Evolutionary conservation across 139 green algal species (phyloP).

Genomic region (Trebouxia sp.): DNA sequence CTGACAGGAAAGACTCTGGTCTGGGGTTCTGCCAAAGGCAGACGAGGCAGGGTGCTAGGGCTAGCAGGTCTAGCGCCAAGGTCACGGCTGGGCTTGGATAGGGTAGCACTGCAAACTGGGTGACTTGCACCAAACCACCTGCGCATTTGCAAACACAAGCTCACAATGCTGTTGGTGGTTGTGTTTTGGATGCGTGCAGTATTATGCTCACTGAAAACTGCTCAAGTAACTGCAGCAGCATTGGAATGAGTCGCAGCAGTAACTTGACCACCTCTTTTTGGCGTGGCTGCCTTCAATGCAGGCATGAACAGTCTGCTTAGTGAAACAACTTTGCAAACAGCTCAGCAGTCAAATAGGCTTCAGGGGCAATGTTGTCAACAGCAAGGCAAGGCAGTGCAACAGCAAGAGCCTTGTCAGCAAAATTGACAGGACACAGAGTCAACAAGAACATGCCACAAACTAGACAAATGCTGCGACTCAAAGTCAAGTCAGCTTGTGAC

Average conservation of each 20-base stretch:
- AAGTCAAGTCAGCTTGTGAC: too few species aligned
- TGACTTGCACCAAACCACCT: constrained; percentile 75
- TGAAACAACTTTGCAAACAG: too few species aligned
- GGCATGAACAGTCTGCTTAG: too few species aligned
- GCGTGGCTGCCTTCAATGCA: too few species aligned
- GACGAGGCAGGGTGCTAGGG: constrained; percentile 70
- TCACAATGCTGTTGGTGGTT: too few species aligned
- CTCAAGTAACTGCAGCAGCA: not conserved
- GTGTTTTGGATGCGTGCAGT: not conserved
- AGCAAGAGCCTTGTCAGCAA: constrained; percentile 73
- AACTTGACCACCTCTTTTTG: too few species aligned
- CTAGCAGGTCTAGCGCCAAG: constrained; percentile 52
- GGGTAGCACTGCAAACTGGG: constrained; percentile 78
- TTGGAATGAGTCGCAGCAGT: too few species aligned
- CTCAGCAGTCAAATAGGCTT: constrained; percentile 62
- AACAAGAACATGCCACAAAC: too few species aligned
- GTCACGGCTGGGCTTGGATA: constrained; percentile 56
- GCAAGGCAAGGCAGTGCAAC: too few species aligned
- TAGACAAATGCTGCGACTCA: too few species aligned
- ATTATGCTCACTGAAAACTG: not conserved
- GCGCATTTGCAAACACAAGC: constrained; percentile 23
- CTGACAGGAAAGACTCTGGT: not conserved
- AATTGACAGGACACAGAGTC: too few species aligned
- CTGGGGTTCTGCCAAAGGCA: constrained; percentile 51
- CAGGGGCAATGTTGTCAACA: not conserved